These are phyloP conservation scores for Hyphopichia wangnamkhiaoensis DNA, from an alignment of 1,139 yeast species.

Conservation along the genomic window DNA sequence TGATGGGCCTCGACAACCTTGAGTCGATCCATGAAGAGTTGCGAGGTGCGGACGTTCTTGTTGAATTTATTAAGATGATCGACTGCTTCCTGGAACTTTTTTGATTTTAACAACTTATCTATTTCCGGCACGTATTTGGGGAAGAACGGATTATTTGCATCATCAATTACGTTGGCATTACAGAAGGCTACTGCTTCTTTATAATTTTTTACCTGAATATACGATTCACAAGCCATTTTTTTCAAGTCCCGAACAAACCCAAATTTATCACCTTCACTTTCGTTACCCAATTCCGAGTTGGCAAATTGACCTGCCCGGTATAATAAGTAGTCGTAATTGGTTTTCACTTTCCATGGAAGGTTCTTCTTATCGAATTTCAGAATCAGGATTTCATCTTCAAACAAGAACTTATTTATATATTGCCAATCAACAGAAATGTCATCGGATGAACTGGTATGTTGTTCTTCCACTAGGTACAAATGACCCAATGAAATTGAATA, in stretches of 20 bases:
- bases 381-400: conserved; percentile 26
- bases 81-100: conserved; percentile 46
- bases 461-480: conserved; percentile 29
- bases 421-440: conserved; percentile 28
- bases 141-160: conserved; percentile 35
- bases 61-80: conserved; percentile 32
- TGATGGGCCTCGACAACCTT: conserved; percentile 30
- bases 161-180: conserved; percentile 24
- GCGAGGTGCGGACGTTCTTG: conserved; percentile 40
- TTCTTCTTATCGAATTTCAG: conserved; percentile 33
- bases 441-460: conserved; percentile 17
- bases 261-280: conserved; percentile 10
- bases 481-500: conserved; percentile 42
- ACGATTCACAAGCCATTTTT: conserved; percentile 50
- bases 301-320: conserved; percentile 22
- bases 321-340: conserved; percentile 36
- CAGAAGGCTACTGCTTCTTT: conserved; percentile 40
- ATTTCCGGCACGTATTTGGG: conserved; percentile 49
- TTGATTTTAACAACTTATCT: conserved; percentile 40
- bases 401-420: conserved; percentile 24
- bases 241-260: conserved; percentile 34
- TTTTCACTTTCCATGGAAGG: conserved; percentile 23
- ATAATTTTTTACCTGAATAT: conserved; percentile 30
- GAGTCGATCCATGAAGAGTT: conserved; percentile 33
- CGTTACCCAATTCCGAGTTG: conserved; percentile 14